phyloP scores from a whole-genome alignment of 345 rosid species.

The Ailanthus altissimus region DNA sequence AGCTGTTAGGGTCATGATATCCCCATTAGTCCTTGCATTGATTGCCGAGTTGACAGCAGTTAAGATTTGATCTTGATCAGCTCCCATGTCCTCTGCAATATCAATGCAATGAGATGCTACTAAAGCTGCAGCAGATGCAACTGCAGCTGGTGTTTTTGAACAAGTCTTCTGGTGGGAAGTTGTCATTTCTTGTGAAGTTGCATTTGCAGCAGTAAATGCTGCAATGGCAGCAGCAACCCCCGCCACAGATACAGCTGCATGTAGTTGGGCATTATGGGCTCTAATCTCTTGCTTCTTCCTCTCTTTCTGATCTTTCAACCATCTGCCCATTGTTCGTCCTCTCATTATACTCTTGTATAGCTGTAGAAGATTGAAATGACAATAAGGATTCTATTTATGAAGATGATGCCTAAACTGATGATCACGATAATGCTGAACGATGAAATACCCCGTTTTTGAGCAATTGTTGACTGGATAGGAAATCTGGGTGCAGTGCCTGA shows the following conservation, averaged over 20 bases:
- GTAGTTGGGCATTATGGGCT: conserved; percentile 79
- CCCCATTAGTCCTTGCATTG: conserved; percentile 77
- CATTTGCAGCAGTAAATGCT: conserved; percentile 62
- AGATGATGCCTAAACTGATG: background rate
- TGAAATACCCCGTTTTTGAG: conserved; percentile 57
- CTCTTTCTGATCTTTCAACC: conserved; percentile 89
- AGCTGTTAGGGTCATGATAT: conserved; percentile 90
- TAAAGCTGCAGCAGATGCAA: conserved; percentile 88
- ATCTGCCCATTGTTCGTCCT: conserved; percentile 82
- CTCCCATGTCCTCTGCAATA: conserved; percentile 91
- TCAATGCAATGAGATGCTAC: conserved; percentile 93
- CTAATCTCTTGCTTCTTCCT: conserved; percentile 86
- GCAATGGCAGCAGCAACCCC: conserved; percentile 95
- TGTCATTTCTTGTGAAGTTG: conserved; percentile 40
- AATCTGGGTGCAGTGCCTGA: conserved; percentile 61
- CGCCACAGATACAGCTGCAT: conserved; percentile 92
- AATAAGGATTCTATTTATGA: background rate
- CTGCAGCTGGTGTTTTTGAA: conserved; percentile 49
- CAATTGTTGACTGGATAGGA: conserved; percentile 53
- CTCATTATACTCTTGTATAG: conserved; percentile 65
- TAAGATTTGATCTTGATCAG: conserved; percentile 74
- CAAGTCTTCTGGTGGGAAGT: conserved; percentile 33
- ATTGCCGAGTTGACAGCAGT: conserved; percentile 74
- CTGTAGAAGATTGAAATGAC: conserved; percentile 37
- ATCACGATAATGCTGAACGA: conserved; percentile 13